Conservation (phyloP, 2,329 filamentous ascomycete genomes). For the Dactylella cylindrospora region DNA sequence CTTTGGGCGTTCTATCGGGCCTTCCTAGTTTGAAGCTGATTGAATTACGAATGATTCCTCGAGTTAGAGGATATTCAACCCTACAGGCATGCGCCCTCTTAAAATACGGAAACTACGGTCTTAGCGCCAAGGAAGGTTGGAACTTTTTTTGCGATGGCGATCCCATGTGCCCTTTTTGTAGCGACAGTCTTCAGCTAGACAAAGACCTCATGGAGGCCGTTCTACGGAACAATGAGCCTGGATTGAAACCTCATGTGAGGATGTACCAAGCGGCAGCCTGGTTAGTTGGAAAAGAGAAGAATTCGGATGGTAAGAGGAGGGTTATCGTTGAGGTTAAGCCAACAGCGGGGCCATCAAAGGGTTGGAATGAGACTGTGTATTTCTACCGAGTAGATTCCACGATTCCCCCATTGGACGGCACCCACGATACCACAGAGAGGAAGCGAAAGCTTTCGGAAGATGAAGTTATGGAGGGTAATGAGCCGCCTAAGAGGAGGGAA, state of each 20-base stretch:
- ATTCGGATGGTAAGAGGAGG: slow-evolving; percentile 5
- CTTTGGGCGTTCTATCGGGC: slow-evolving; percentile 5
- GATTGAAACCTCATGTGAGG: background rate
- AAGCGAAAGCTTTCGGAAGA: slow-evolving; percentile 10
- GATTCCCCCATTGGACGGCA: background rate
- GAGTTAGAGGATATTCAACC: background rate
- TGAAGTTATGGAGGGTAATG: background rate
- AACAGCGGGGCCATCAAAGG: background rate
- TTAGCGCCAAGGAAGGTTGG: slow-evolving; percentile 7
- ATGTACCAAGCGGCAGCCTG: slow-evolving; percentile 15
- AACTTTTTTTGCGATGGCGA: slow-evolving; percentile 6
- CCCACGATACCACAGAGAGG: slow-evolving; percentile 6
- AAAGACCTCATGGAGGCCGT: slow-evolving; percentile 2
- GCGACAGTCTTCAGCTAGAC: background rate
- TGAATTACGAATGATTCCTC: slow-evolving; percentile 9
- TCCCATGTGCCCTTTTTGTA: slow-evolving; percentile 4
- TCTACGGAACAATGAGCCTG: background rate
- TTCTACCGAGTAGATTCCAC: slow-evolving; percentile 11
- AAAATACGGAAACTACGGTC: slow-evolving; percentile 1
- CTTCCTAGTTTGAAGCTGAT: slow-evolving; percentile 14
- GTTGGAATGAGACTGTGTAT: slow-evolving; percentile 9
- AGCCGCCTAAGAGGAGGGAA: slow-evolving; percentile 4
- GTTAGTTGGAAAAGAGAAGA: slow-evolving; percentile 16
- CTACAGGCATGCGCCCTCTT: slow-evolving; percentile 3
- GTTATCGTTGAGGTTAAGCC: slow-evolving; percentile 22